These are phyloP conservation scores for Naganishia randhawae DNA, from an alignment of 768 basidiomycete genomes.

Conservation along the genomic window DNA sequence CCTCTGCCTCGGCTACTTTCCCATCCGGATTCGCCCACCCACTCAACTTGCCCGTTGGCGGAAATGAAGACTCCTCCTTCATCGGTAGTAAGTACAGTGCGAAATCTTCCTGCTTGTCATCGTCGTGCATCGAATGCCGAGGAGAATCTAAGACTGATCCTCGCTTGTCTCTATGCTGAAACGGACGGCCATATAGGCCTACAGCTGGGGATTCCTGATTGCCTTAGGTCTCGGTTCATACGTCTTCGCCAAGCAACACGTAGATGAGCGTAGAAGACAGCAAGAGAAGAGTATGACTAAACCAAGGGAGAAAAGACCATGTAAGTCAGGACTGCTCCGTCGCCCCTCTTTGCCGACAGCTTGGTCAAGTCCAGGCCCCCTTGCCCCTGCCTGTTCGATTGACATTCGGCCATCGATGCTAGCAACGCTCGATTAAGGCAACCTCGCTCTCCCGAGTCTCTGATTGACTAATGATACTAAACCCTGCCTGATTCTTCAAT, in stretches of 20 bases:
- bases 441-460: no score
- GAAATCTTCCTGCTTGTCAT: neutral
- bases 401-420: no score
- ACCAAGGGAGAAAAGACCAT: conserved; percentile 42
- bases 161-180: neutral
- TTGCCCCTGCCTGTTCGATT: neutral
- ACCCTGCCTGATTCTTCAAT: no score
- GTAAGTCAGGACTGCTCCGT: neutral
- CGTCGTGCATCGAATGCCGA: no score
- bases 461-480: no score
- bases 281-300: conserved; percentile 48
- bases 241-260: conserved; percentile 51
- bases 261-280: conserved; percentile 50
- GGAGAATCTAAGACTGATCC: no score
- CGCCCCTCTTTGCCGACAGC: no score
- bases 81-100: neutral
- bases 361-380: neutral
- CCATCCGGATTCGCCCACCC: no score
- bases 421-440: no score
- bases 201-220: conserved; percentile 42
- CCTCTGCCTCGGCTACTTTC: no score
- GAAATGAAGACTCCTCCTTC: conserved; percentile 6
- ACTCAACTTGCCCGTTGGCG: no score
- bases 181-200: neutral
- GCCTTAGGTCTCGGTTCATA: conserved; percentile 52